Base-by-base conservation (phyloP, 2,329 filamentous ascomycete species). In the Beauveria rudraprayagi region DNA sequence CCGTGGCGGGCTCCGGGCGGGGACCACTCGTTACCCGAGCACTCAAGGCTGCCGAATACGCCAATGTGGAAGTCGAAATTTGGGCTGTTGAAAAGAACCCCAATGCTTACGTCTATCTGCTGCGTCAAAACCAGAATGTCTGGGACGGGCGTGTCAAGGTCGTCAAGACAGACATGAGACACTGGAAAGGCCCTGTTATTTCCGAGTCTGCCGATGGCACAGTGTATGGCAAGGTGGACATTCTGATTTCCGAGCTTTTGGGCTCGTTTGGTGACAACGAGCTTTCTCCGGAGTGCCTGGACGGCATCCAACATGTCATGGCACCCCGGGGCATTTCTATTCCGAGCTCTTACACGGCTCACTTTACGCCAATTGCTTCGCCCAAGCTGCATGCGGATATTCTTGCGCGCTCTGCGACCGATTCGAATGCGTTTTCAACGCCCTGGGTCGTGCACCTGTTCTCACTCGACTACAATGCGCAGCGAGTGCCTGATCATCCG, bases 71-170 rank as follows among this genome's bases (percentile, higher is more conserved):
- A 22, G 89, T 97, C 56, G 87, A 92, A 66, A 83, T 95, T 51
- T 97, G 92, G 86, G 94, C 91, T 0, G 85, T 99, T 3, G 94
- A 99, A 75, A 99, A 99, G 81, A 99, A 99, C 74, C 94, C 91
- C 4, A 97, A 99, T 70, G 94, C 94, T 0, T 97, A 93, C 71
- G 92, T 99, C 7, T 87, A 97, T 66, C 83, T 99, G 2, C 86
- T 96, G 64, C 83, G 90, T 26, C 91, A 95, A 70, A 97, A 97
- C 70, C 81, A 87, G 65, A 84, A 82, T 19, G 81, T 86, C n/a
- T 99, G 94, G 94, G 82, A 79, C 61, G 85, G 87, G 24, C 83
- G 82, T 58, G 93, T 97, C 22, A 92, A 87, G 1, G 84, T 99
- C 37, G 88, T 97, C 65, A 95, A 96, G 76, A 96, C 92, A 1